Base-by-base conservation (phyloP, 1,139 yeast genomes). In the Scheffersomyces titani region DNA sequence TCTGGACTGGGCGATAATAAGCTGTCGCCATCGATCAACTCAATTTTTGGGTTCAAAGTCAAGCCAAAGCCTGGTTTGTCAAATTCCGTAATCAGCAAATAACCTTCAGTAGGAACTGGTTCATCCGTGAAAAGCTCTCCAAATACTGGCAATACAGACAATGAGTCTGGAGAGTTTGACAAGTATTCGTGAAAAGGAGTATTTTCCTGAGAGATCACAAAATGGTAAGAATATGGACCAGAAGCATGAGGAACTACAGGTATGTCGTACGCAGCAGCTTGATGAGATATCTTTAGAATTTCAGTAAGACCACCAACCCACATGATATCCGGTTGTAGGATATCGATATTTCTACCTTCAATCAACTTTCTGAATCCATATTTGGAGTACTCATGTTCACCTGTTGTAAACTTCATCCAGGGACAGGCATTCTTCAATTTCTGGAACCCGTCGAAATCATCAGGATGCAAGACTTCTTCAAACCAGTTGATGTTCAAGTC, bases 261-360 rank as follows among this genome's bases (percentile, higher is more conserved):
- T 51, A 80, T 76, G 61, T 80, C 84, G 61, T 80, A 80, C 22
- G 84, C 83, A 55, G 81, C 82, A 30, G 83, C 84, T 63, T 79
- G 83, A 20, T 76, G 77, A 52, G 82, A 76, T 50, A 80, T 71
- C 61, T 78, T 75, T 56, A 80, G 67, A 49, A 78, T 67, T 66
- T 80, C 84, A 30, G 84, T 79, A 70, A 80, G 64, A 45, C 84
- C 83, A 51, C 84, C 84, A 57, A 79, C 80, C 84, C 84, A 80
- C 84, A 80, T 80, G 54, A 80, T 80, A 64, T 80, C 84, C 19
- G 84, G 84, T 64, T 80, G 84, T 55, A 80, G 67, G 59, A 80
- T 80, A 62, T 78, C 83, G 54, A 80, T 59, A 62, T 78, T 77
- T 57, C 84, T 67, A 46, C 78, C 80, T 64, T 80, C 83, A 60